Evolutionary conservation across 2,329 filamentous ascomycete genomes (phyloP).

Genomic region (Sporothrix luriei): DNA sequence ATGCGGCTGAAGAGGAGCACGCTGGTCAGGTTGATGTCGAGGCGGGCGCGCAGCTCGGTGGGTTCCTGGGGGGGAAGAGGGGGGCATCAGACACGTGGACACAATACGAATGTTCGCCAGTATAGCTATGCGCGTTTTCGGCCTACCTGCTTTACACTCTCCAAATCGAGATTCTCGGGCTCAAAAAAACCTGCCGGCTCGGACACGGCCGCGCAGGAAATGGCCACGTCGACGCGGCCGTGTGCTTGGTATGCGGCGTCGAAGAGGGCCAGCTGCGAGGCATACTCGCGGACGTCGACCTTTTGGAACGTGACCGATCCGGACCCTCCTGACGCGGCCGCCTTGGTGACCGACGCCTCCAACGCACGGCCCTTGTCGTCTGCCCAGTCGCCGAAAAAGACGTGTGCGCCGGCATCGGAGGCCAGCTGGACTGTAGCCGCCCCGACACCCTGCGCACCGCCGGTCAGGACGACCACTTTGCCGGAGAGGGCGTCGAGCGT

Average conservation of each 20-base stretch:
- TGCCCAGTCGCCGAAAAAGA: conserved; percentile 40
- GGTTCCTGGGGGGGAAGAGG: conserved; percentile 39
- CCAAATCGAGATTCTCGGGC: conserved; percentile 46
- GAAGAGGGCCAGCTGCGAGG: conserved; percentile 51
- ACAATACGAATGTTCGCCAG: neutral
- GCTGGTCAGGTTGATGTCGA: conserved; percentile 54
- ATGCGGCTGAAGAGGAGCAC: conserved; percentile 52
- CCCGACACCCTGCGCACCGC: conserved; percentile 40
- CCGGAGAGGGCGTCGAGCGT: conserved; percentile 26
- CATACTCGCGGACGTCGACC: conserved; percentile 51
- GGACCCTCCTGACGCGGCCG: neutral
- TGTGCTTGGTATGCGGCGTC: conserved; percentile 49
- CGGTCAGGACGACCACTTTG: conserved; percentile 37
- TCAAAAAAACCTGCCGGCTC: conserved; percentile 52
- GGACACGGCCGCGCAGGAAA: conserved; percentile 50
- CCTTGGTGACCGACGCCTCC: conserved; percentile 30
- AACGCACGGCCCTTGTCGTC: conserved; percentile 36
- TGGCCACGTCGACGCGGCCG: conserved; percentile 52
- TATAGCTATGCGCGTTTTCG: neutral
- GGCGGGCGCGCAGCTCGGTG: conserved; percentile 42
- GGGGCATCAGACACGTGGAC: neutral
- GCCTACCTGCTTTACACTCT: conserved; percentile 42
- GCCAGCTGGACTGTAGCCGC: conserved; percentile 38
- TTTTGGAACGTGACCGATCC: conserved; percentile 43
- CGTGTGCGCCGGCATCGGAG: conserved; percentile 37